These are phyloP conservation scores for Kalanchoe fedtschenkoi DNA, from an alignment of 164 flowering plant genomes.

Conservation along the genomic window DNA sequence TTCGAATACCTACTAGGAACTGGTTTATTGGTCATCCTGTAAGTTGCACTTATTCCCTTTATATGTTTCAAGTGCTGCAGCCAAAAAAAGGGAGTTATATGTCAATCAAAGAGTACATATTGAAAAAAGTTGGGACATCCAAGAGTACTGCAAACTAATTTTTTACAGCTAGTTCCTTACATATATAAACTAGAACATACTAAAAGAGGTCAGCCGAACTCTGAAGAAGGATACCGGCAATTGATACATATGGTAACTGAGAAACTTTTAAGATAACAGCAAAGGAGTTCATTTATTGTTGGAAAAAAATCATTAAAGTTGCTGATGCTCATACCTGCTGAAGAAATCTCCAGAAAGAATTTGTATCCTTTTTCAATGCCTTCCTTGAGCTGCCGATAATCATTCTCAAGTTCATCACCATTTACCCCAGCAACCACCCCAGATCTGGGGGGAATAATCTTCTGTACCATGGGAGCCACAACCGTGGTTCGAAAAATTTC, in stretches of 20 bases:
- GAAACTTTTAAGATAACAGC: not conserved
- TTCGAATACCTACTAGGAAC: constrained; percentile 88
- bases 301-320: not conserved
- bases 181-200: not conserved
- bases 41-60: constrained; percentile 87
- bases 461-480: constrained; percentile 58
- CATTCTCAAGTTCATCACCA: constrained; percentile 67
- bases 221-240: no score
- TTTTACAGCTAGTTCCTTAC: no score
- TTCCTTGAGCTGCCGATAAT: constrained; percentile 61
- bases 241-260: not conserved
- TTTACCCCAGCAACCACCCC: constrained; percentile 31
- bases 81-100: not conserved
- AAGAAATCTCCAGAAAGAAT: constrained; percentile 74
- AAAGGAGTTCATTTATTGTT: no score
- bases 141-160: no score
- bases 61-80: constrained; percentile 73
- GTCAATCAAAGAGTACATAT: not conserved
- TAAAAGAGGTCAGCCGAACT: no score
- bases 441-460: constrained; percentile 50
- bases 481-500: constrained; percentile 74
- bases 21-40: constrained; percentile 91
- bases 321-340: constrained; percentile 34
- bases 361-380: constrained; percentile 60
- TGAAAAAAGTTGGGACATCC: not conserved